Evolutionary conservation across 2,329 filamentous ascomycete species (phyloP).

Genomic region (Botryotinia globosa): DNA sequence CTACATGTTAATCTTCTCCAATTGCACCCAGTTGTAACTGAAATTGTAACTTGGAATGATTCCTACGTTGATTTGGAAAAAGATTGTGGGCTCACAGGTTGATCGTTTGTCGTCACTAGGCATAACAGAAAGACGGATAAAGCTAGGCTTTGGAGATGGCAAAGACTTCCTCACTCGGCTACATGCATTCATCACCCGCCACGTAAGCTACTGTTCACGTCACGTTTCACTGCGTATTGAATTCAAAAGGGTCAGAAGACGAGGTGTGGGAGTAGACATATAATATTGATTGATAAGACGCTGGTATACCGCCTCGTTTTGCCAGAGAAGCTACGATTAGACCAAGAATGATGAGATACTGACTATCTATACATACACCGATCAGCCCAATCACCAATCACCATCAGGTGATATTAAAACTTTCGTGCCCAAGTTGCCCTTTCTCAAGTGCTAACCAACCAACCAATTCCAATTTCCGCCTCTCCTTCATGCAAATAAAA

Average conservation of each 20-base stretch:
- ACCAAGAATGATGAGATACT: conserved; percentile 20
- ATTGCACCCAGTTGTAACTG: background rate
- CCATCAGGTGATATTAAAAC: conserved; percentile 19
- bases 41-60: background rate
- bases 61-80: background rate
- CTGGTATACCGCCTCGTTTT: conserved; percentile 20
- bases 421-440: conserved; percentile 19
- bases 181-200: background rate
- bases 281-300: conserved; percentile 25
- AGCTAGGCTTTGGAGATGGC: background rate
- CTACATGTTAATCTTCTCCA: background rate
- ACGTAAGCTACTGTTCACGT: conserved; percentile 1
- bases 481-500: conserved; percentile 22
- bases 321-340: background rate
- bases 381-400: conserved; percentile 16
- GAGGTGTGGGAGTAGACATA: conserved; percentile 8
- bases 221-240: background rate
- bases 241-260: background rate
- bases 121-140: background rate
- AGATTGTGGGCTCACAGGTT: background rate
- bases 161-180: background rate
- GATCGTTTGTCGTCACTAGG: background rate
- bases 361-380: conserved; percentile 29
- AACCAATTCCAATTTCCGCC: conserved; percentile 16
- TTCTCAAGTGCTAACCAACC: conserved; percentile 10